These are phyloP conservation scores for Cardiosporidium cionae DNA, from an alignment of 169 alveolate species.

Conservation along the genomic window DNA sequence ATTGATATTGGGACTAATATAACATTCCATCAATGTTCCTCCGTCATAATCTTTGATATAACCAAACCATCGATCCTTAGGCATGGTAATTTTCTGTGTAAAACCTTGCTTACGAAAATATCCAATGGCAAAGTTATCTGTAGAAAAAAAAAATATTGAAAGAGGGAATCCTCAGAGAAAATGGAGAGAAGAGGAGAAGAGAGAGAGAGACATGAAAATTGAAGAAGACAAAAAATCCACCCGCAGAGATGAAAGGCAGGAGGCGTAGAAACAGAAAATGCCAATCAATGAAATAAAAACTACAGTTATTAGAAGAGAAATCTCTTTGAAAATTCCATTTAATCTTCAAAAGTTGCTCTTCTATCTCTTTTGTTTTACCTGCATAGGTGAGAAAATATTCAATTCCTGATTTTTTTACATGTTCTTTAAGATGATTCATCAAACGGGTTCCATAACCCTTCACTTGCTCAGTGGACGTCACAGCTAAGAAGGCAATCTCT, in stretches of 20 bases:
- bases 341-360: no score
- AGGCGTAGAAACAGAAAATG: no score
- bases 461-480: constrained; percentile 89
- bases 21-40: constrained; percentile 98
- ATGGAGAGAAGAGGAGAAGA: no score
- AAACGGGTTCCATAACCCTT: constrained; percentile 97
- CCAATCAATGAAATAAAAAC: no score
- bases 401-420: constrained; percentile 80
- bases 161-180: no score
- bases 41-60: constrained; percentile 98
- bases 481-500: constrained; percentile 98
- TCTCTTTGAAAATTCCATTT: no score
- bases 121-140: constrained; percentile 97
- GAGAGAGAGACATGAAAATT: no score
- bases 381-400: constrained; percentile 87
- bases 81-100: constrained; percentile 86
- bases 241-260: no score
- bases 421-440: constrained; percentile 94
- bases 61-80: constrained; percentile 93
- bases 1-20: constrained; percentile 82
- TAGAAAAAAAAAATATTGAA: no score
- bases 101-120: constrained; percentile 95
- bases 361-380: constrained; percentile 82
- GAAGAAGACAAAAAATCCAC: no score
- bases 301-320: no score